phyloP scores from a whole-genome alignment of 495 filamentous ascomycete species.

The Talaromyces trachyspermus region DNA sequence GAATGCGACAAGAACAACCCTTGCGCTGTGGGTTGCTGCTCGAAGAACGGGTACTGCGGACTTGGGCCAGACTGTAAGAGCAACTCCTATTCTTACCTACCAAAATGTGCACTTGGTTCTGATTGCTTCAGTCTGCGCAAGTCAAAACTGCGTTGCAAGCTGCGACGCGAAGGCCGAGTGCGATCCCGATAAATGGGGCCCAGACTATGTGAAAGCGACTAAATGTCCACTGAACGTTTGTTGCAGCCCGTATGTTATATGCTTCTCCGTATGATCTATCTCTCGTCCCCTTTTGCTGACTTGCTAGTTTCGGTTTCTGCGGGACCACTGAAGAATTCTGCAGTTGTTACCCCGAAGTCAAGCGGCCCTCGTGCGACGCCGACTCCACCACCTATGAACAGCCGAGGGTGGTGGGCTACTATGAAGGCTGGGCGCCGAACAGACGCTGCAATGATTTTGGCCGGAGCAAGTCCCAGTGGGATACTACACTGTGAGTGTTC shows the following conservation, averaged over 20 bases:
- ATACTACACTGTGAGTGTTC: too few species aligned
- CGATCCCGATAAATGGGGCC: slow-evolving; percentile 19
- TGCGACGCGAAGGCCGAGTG: slow-evolving; percentile 23
- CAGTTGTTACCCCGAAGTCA: too few species aligned
- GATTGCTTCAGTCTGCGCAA: too few species aligned
- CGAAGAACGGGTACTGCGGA: slow-evolving; percentile 13
- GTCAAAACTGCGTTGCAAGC: slow-evolving; percentile 15
- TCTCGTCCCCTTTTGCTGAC: slow-evolving; percentile 1
- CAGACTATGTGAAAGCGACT: slow-evolving; percentile 8
- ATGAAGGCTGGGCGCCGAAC: too few species aligned
- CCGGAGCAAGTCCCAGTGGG: too few species aligned
- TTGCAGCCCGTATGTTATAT: slow-evolving; percentile 26
- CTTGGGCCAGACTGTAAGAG: slow-evolving; percentile 13
- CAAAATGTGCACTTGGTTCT: too few species aligned
- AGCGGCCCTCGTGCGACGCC: too few species aligned
- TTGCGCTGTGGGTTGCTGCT: slow-evolving; percentile 17
- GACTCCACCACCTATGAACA: too few species aligned
- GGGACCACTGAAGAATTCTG: too few species aligned
- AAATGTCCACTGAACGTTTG: slow-evolving; percentile 31
- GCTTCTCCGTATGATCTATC: slow-evolving; percentile 23
- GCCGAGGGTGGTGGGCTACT: too few species aligned
- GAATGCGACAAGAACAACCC: slow-evolving; percentile 13
- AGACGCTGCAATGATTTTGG: too few species aligned
- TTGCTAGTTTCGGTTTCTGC: too few species aligned
- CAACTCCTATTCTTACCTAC: slow-evolving; percentile 1